phyloP scores from a whole-genome alignment of 2,329 filamentous ascomycete genomes.

The Colletotrichum eremochloae region DNA sequence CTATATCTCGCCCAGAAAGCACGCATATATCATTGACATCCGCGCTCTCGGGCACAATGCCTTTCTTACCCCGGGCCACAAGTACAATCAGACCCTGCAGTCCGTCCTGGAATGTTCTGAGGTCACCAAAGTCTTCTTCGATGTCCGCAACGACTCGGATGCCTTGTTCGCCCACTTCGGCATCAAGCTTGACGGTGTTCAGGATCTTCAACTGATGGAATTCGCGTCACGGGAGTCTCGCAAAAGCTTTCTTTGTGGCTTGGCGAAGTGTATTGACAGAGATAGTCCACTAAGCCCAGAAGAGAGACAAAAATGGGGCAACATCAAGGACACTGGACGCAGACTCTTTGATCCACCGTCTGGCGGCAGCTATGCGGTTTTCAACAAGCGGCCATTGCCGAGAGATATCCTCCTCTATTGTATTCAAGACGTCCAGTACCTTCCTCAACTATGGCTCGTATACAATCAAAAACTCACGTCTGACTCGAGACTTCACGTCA shows the following conservation, averaged over 20 bases:
- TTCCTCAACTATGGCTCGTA: conserved; percentile 53
- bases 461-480: conserved; percentile 46
- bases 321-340: conserved; percentile 53
- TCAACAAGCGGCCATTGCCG: conserved; percentile 60
- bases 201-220: conserved; percentile 71
- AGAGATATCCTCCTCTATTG: conserved; percentile 59
- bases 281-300: conserved; percentile 43
- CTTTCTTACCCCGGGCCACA: conserved; percentile 43
- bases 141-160: conserved; percentile 70
- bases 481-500: conserved; percentile 45
- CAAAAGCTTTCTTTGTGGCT: conserved; percentile 44
- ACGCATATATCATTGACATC: conserved; percentile 61
- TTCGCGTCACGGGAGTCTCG: conserved; percentile 49
- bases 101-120: conserved; percentile 58
- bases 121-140: conserved; percentile 68
- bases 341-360: conserved; percentile 55
- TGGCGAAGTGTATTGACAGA: conserved; percentile 50
- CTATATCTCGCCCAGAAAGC: conserved; percentile 48
- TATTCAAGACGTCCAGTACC: conserved; percentile 57
- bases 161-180: conserved; percentile 62
- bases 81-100: conserved; percentile 47
- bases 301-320: conserved; percentile 48
- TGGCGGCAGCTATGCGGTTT: conserved; percentile 62
- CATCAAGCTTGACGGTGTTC: conserved; percentile 58
- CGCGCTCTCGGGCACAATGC: conserved; percentile 51